These are phyloP conservation scores for Phytophthora macrochlamydospora DNA, from an alignment of 352 stramenopile genomes.

Conservation along the genomic window DNA sequence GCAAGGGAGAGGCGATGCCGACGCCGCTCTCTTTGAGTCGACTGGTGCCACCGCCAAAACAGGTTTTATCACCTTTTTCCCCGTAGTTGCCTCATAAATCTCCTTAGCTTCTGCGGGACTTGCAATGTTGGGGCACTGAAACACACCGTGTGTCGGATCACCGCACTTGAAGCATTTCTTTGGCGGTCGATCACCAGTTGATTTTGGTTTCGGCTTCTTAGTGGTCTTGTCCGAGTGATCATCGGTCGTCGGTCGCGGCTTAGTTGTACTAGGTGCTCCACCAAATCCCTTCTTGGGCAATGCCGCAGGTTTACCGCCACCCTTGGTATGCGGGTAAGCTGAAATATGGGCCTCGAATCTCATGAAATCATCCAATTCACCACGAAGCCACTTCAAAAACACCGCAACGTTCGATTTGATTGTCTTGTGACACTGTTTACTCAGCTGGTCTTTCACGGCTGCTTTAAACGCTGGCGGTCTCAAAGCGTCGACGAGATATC, in stretches of 20 bases:
- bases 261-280: neutral
- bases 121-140: slow-evolving; percentile 8
- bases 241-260: neutral
- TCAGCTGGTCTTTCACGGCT: slow-evolving; percentile 6
- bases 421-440: slow-evolving; percentile 1
- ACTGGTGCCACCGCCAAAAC: neutral
- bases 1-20: slow-evolving; percentile 1
- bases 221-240: neutral
- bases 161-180: slow-evolving; percentile 11
- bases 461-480: neutral
- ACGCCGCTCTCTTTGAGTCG: neutral
- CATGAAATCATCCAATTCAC: slow-evolving; percentile 16
- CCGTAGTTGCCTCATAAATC: slow-evolving; percentile 1
- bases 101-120: slow-evolving; percentile 9
- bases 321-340: neutral
- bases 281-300: neutral
- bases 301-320: no score
- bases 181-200: neutral
- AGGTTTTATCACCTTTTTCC: slow-evolving; percentile 9
- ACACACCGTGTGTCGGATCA: slow-evolving; percentile 14
- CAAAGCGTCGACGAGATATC: slow-evolving; percentile 2
- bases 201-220: neutral
- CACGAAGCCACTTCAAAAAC: slow-evolving; percentile 9
- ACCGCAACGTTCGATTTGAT: slow-evolving; percentile 2
- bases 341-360: slow-evolving; percentile 12